These are phyloP conservation scores for Chloranthus sessilifolius DNA, from an alignment of 164 flowering plant species.

Conservation along the genomic window DNA sequence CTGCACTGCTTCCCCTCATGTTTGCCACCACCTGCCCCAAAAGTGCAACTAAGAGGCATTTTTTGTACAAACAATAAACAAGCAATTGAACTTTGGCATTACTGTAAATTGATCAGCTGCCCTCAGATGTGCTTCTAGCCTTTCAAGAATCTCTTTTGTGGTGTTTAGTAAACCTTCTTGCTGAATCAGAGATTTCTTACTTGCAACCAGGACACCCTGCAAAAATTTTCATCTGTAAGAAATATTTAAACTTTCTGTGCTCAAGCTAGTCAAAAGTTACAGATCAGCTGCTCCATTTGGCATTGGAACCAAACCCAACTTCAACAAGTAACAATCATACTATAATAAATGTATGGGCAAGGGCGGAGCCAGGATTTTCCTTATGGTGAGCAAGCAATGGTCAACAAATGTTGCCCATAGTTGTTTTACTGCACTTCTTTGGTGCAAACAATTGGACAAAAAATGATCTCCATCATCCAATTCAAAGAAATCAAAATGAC, in stretches of 20 bases:
- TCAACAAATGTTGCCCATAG: no score
- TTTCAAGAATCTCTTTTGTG: conserved; percentile 89
- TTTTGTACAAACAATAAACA: background rate
- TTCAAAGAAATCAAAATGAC: no score
- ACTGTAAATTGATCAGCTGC: conserved; percentile 90
- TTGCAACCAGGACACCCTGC: conserved; percentile 92
- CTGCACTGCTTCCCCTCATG: conserved; percentile 88
- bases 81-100: background rate
- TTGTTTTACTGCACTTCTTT: no score
- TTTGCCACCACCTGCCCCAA: conserved; percentile 74
- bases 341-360: no score
- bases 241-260: background rate
- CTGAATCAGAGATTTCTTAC: conserved; percentile 60
- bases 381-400: no score
- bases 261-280: background rate
- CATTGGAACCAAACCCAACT: no score
- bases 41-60: conserved; percentile 10
- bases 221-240: conserved; percentile 8
- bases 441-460: no score
- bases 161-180: conserved; percentile 61
- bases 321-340: no score
- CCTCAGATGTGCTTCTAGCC: conserved; percentile 92
- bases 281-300: background rate
- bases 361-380: no score
- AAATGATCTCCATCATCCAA: no score